Evolutionary conservation across 2,329 filamentous ascomycete species (phyloP).

Genomic region (Paecilomyces dactylethromorphus): DNA sequence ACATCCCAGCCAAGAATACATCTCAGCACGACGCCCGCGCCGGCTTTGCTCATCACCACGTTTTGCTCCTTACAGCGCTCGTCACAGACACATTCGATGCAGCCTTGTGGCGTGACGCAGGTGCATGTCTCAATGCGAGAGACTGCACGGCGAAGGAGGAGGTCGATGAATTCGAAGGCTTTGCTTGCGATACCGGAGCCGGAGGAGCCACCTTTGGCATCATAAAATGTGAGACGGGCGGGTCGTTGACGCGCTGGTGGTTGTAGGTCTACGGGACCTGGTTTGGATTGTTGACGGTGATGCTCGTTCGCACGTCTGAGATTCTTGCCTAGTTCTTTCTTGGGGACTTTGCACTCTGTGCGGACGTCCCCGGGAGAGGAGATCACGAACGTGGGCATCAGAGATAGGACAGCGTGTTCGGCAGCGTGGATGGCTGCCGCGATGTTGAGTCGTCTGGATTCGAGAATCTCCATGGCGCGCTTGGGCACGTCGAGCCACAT

Average conservation of each 20-base stretch:
- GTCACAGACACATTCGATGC: constrained; percentile 82
- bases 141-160: constrained; percentile 69
- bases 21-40: constrained; percentile 73
- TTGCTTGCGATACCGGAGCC: constrained; percentile 86
- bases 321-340: constrained; percentile 75
- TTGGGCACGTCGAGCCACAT: constrained; percentile 94
- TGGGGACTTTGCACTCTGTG: constrained; percentile 84
- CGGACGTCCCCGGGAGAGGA: constrained; percentile 84
- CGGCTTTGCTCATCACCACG: constrained; percentile 88
- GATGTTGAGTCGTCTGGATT: constrained; percentile 65
- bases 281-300: constrained; percentile 4
- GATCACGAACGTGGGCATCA: constrained; percentile 88
- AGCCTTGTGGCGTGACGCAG: constrained; percentile 64
- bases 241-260: constrained; percentile 64
- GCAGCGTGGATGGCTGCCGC: constrained; percentile 91
- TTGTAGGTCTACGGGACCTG: constrained; percentile 8
- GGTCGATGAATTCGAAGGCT: constrained; percentile 85
- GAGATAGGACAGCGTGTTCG: constrained; percentile 78
- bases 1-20: constrained; percentile 69
- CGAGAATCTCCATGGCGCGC: constrained; percentile 69
- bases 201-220: constrained; percentile 78
- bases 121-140: constrained; percentile 67
- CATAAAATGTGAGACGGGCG: constrained; percentile 86
- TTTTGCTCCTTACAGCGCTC: constrained; percentile 81
- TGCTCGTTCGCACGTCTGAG: constrained; percentile 24